Evolutionary conservation across 139 green algal genomes (phyloP).

Genomic region (Asterochloris erici): DNA sequence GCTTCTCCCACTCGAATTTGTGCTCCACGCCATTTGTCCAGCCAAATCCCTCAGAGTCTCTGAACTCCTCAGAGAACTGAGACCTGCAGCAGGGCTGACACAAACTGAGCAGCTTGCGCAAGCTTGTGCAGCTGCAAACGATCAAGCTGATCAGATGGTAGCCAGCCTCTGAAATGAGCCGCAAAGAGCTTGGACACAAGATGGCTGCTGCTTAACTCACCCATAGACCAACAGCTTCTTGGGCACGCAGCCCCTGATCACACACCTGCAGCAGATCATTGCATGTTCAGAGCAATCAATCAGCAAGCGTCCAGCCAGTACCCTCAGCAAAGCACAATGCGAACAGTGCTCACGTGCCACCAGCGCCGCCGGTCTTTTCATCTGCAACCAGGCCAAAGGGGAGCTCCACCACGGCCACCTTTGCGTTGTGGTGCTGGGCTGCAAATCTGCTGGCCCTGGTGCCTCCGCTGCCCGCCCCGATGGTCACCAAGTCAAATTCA

Average conservation of each 20-base stretch:
- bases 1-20: slow-evolving; percentile 40
- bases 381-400: slow-evolving; percentile 83
- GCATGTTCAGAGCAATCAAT: background rate
- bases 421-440: slow-evolving; percentile 52
- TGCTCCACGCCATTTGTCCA: slow-evolving; percentile 43
- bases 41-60: slow-evolving; percentile 83
- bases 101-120: background rate
- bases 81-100: slow-evolving; percentile 18
- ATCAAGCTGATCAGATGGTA: background rate
- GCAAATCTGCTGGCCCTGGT: slow-evolving; percentile 49
- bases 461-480: slow-evolving; percentile 85
- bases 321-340: background rate
- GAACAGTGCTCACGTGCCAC: slow-evolving; percentile 62
- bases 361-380: slow-evolving; percentile 80
- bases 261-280: slow-evolving; percentile 59
- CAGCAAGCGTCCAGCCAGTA: slow-evolving; percentile 30
- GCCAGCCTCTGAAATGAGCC: background rate
- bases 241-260: slow-evolving; percentile 96
- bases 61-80: slow-evolving; percentile 80
- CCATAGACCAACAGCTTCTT: slow-evolving; percentile 99
- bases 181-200: background rate
- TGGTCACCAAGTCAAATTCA: slow-evolving; percentile 87
- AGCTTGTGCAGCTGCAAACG: background rate
- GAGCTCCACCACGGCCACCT: slow-evolving; percentile 91
- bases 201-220: slow-evolving; percentile 11